Conservation (phyloP, 2,329 filamentous ascomycete genomes). For the Colletotrichum gigasporum region DNA sequence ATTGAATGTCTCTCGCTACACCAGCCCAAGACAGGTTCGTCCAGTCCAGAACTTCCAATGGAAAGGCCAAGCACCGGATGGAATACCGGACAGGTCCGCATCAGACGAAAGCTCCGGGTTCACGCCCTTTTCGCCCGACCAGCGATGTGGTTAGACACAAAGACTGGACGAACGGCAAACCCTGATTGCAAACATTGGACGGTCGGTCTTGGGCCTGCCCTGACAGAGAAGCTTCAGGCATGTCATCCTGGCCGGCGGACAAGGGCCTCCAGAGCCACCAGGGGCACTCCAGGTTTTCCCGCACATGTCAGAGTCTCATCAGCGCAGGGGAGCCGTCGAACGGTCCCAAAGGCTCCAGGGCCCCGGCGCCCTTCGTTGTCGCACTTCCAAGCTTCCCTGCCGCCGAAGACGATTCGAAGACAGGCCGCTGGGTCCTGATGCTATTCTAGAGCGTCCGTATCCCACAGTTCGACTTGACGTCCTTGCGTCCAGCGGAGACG, state of each 20-base stretch:
- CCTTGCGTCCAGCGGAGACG: slow-evolving; percentile 18
- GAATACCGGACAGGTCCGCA: not conserved
- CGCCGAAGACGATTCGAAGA: not conserved
- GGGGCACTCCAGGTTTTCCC: slow-evolving; percentile 3
- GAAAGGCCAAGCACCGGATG: not conserved
- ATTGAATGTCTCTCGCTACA: not conserved
- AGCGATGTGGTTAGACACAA: not conserved
- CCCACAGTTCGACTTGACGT: not conserved
- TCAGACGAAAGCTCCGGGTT: slow-evolving; percentile 8
- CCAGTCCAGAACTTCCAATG: slow-evolving; percentile 1
- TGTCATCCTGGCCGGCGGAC: not conserved
- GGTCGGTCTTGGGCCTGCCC: slow-evolving; percentile 1
- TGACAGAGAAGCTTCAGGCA: slow-evolving; percentile 7
- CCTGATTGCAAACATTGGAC: slow-evolving; percentile 7
- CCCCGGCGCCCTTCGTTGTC: not conserved
- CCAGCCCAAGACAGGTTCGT: not conserved
- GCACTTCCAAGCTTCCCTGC: not conserved
- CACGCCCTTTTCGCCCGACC: slow-evolving; percentile 2
- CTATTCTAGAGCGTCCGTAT: not conserved
- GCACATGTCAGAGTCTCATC: slow-evolving; percentile 20
- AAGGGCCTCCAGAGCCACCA: not conserved
- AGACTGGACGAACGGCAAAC: slow-evolving; percentile 8
- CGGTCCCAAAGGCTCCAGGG: not conserved
- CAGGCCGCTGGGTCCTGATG: not conserved
- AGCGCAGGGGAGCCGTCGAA: slow-evolving; percentile 9